Percentiles rank a stretch among this genome's conserved stretches.
These are phyloP conservation scores for Skeletonema marinoi DNA, from an alignment of 108 stramenopile species.

Conservation along the genomic window DNA sequence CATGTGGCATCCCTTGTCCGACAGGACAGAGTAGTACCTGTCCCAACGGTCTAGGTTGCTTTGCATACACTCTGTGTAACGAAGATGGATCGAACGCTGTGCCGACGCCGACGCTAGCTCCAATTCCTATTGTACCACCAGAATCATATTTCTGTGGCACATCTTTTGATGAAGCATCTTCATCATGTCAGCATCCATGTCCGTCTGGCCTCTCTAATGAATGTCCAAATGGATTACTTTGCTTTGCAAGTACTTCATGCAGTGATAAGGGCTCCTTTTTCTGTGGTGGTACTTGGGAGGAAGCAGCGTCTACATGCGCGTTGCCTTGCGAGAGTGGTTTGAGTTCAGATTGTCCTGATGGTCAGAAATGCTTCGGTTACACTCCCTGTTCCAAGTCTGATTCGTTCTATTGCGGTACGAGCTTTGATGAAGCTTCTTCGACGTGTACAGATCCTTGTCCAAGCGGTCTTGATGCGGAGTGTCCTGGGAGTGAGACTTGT, in stretches of 20 bases:
- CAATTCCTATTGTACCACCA: constrained; percentile 33
- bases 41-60: constrained; percentile 39
- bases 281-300: constrained; percentile 51
- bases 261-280: constrained; percentile 30
- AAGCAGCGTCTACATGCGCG: constrained; percentile 37
- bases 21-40: constrained; percentile 47
- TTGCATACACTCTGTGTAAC: constrained; percentile 66
- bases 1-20: constrained; percentile 33
- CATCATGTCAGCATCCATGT: constrained; percentile 32
- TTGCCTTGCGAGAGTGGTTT: constrained; percentile 37
- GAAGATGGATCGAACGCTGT: constrained; percentile 41
- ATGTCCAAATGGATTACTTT: constrained; percentile 30
- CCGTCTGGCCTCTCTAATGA: constrained; percentile 42
- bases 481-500: constrained; percentile 36
- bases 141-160: constrained; percentile 49
- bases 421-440: constrained; percentile 46
- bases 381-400: constrained; percentile 51
- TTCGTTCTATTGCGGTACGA: constrained; percentile 47
- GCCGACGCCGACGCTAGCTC: constrained; percentile 41
- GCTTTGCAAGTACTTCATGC: constrained; percentile 43
- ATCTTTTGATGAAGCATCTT: constrained; percentile 34
- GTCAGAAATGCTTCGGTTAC: constrained; percentile 39
- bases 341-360: constrained; percentile 27
- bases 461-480: constrained; percentile 34
- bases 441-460: constrained; percentile 44